phyloP scores from a whole-genome alignment of 805 yeast species.

The Debaryomyces prosopidis region DNA sequence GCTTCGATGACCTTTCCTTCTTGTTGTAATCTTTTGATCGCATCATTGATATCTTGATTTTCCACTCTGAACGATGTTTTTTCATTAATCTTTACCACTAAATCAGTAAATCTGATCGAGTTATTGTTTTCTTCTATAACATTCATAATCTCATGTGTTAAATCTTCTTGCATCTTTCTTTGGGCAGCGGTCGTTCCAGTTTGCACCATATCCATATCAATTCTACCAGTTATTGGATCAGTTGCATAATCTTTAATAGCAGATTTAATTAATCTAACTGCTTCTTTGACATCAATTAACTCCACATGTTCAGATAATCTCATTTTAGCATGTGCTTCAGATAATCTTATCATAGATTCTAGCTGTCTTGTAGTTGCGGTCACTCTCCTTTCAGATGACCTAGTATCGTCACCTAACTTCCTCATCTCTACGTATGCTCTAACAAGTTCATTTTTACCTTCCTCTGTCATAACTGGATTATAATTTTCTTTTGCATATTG shows the following conservation, averaged over 20 bases:
- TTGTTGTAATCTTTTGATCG: conserved; percentile 62
- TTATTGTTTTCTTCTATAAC: conserved; percentile 52
- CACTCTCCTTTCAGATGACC: conserved; percentile 83
- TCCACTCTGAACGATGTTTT: conserved; percentile 65
- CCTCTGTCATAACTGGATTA: conserved; percentile 77
- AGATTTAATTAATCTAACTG: conserved; percentile 86
- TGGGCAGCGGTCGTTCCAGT: conserved; percentile 93
- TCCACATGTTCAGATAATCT: conserved; percentile 72
- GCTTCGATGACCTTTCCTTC: conserved; percentile 68
- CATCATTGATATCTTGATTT: conserved; percentile 67
- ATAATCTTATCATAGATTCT: conserved; percentile 90
- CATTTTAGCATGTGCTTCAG: conserved; percentile 98
- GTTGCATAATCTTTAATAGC: conserved; percentile 98
- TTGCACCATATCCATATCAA: conserved; percentile 96
- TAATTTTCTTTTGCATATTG: conserved; percentile 89
- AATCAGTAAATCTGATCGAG: conserved; percentile 56
- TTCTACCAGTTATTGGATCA: conserved; percentile 94
- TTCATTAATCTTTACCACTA: conserved; percentile 65
- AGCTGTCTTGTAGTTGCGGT: conserved; percentile 98
- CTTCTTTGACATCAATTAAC: conserved; percentile 83
- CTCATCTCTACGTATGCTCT: conserved; percentile 91
- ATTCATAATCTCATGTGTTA: conserved; percentile 58
- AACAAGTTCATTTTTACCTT: conserved; percentile 83
- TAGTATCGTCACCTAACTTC: conserved; percentile 86
- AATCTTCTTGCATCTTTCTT: conserved; percentile 72